Evolutionary conservation across 805 yeast species (phyloP), one percentile per base, ranked within the genome.

Genomic region (Candida nanaspora): DNA sequence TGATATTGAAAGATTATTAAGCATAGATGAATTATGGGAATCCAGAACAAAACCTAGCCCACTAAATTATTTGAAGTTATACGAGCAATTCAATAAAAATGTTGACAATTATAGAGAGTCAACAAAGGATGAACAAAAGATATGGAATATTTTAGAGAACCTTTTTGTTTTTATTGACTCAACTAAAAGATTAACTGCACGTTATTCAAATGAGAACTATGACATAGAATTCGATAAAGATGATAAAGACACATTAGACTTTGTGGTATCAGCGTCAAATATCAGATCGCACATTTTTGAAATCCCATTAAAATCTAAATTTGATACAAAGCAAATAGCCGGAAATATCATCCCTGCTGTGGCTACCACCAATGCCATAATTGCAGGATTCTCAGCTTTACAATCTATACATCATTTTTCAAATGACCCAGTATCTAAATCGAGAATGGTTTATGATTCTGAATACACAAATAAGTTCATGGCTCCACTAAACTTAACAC

Each of bases 271-370:
- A 0, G 78, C 96, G 1, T 78, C 96, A 0, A 87, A 88, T 52
- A 68, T 89, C 37, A 70, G 96, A 47, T 80, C 91, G 0, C 55
- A 53, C 37, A 71, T 85, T 2, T 91, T 89, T 55, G 67, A 70
- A 20, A 88, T 89, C 42, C 84, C 80, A 27, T 49, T 68, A 39
- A 82, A 83, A 55, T 71, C 93, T 3, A 81, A 85, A 44, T 93
- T 94, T 56, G 95, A 87, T 45, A 76, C 85, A 46, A 93, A 93
- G 58, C 94, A 85, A 53, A 88, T 91, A 47, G 98, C 98, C 0
- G 99, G 99, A 6, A 93, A 91, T 60, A 93, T 93, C 52, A 93
- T 93, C 32, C 98, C 99, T 0, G 98, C 98, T 0, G 89, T 94
- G 50, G 98, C 98, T 6, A 93, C 98, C 2, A 91, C 97, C 3